Evolutionary conservation across 495 filamentous ascomycete genomes (phyloP).

Genomic region (Penicillium crystallinum): DNA sequence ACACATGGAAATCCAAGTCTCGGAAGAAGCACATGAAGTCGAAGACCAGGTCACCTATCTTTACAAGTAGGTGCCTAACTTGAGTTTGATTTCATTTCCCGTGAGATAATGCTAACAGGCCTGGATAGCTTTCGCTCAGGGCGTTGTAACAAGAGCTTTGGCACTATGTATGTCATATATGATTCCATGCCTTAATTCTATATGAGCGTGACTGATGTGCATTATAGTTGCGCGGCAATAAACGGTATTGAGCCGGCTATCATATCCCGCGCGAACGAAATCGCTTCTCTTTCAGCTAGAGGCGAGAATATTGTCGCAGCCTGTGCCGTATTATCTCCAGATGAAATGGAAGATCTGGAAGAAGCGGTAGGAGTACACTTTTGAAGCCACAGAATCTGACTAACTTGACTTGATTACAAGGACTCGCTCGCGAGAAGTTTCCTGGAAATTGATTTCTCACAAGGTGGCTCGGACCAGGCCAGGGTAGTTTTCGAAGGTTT

Average conservation of each 20-base stretch:
- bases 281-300: constrained; percentile 61
- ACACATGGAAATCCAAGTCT: constrained; percentile 82
- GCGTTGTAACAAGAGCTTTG: constrained; percentile 75
- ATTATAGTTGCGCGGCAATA: constrained; percentile 68
- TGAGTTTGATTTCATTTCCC: background rate
- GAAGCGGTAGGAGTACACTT: constrained; percentile 46
- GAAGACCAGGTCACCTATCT: constrained; percentile 82
- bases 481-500: constrained; percentile 21
- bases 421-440: constrained; percentile 33
- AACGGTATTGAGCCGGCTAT: constrained; percentile 73
- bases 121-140: constrained; percentile 52
- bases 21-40: constrained; percentile 52
- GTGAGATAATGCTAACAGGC: constrained; percentile 7
- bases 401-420: constrained; percentile 14
- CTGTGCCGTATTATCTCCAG: constrained; percentile 57
- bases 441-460: constrained; percentile 25
- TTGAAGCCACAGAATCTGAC: background rate
- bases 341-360: constrained; percentile 56
- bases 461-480: background rate
- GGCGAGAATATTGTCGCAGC: constrained; percentile 72
- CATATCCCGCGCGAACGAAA: constrained; percentile 68
- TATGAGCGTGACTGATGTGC: background rate
- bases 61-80: constrained; percentile 54
- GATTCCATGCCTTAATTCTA: background rate
- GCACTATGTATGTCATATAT: constrained; percentile 51